Evolutionary conservation across 768 basidiomycete species (phyloP).

Genomic region (Hypsizygus marmoreus): DNA sequence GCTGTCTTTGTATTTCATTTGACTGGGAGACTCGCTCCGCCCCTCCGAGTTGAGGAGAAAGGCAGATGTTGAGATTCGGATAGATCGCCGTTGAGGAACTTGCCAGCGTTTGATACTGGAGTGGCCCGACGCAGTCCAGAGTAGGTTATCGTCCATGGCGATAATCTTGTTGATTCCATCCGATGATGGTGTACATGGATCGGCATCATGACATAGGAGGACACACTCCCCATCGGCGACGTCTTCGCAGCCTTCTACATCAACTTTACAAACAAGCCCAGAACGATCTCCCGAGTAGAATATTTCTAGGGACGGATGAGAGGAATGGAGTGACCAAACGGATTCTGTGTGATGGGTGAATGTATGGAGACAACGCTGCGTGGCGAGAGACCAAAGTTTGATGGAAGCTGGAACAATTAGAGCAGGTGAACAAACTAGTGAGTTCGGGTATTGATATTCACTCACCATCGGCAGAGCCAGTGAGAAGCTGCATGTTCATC

Average conservation of each 20-base stretch:
- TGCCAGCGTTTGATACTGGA: constrained; percentile 85
- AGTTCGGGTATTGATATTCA: no score
- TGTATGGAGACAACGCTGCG: constrained; percentile 91
- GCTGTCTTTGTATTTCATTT: constrained; percentile 17
- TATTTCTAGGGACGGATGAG: constrained; percentile 79
- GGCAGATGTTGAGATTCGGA: constrained; percentile 33
- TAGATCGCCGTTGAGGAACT: constrained; percentile 53
- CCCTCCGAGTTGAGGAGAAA: constrained; percentile 14
- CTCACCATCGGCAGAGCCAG: constrained; percentile 77
- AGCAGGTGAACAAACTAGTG: constrained; percentile 25
- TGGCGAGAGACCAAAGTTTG: constrained; percentile 91
- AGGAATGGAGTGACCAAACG: constrained; percentile 91
- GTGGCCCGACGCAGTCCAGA: constrained; percentile 90
- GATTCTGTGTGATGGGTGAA: constrained; percentile 95
- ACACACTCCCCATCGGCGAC: constrained; percentile 89
- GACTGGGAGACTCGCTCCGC: constrained; percentile 19
- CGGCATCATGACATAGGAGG: constrained; percentile 73
- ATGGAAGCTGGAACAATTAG: constrained; percentile 55
- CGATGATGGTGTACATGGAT: constrained; percentile 35
- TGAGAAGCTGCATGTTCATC: constrained; percentile 57
- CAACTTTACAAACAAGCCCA: constrained; percentile 90
- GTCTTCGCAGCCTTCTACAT: constrained; percentile 79
- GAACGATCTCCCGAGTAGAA: constrained; percentile 96
- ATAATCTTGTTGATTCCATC: constrained; percentile 79
- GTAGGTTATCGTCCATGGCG: constrained; percentile 76